A percentile compares a stretch with the other conserved stretches of the same genome.
Conservation (phyloP, 352 stramenopile species). For the Globisporangium irregulare region DNA sequence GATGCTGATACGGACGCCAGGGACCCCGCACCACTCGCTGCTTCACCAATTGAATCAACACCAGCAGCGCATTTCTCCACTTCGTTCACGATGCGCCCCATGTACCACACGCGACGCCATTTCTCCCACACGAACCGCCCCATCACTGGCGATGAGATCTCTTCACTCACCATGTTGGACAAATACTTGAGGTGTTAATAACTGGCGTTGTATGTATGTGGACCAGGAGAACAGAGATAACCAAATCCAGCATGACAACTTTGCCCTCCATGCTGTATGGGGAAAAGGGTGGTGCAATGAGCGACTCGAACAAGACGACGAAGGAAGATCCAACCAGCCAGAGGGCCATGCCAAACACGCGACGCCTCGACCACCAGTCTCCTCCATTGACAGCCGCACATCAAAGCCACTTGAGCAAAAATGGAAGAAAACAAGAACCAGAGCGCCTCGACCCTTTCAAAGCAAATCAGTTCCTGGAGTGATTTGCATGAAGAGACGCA, state of each 20-base stretch:
- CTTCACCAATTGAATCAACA: background rate
- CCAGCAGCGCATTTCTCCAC: background rate
- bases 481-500: background rate
- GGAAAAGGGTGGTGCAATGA: background rate
- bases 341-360: background rate
- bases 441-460: background rate
- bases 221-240: background rate
- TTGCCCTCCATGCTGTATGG: too few relatives aligned
- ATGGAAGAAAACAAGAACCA: background rate
- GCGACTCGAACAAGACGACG: background rate
- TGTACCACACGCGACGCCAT: slow-evolving; percentile 47
- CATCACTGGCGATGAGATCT: background rate
- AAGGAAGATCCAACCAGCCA: background rate
- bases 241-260: background rate
- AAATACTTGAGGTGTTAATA: too few relatives aligned
- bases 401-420: background rate
- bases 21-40: background rate
- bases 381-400: background rate
- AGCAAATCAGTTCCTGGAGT: background rate
- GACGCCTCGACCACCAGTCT: background rate
- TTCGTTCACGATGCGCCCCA: slow-evolving; percentile 33
- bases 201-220: background rate
- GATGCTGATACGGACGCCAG: background rate
- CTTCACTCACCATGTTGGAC: background rate
- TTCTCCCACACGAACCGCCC: slow-evolving; percentile 36